Conservation (phyloP, 257 asterid genomes). For the Penstemon davidsonii region DNA sequence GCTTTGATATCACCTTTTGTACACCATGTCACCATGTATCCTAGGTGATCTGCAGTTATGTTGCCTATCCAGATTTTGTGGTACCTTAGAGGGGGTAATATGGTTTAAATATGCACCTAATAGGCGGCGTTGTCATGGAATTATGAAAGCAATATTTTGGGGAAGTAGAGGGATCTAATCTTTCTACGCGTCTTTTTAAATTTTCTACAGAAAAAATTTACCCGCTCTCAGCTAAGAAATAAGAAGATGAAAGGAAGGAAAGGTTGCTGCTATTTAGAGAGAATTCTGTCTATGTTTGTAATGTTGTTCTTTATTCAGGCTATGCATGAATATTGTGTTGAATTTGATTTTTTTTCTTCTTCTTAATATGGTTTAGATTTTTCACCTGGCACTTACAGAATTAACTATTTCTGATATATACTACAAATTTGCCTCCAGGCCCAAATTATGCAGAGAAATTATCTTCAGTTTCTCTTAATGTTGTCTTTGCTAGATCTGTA, state of each 20-base stretch:
- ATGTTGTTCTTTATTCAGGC: too few species aligned
- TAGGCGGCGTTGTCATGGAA: slow-evolving; percentile 2
- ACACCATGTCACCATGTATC: not conserved
- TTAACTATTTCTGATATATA: too few species aligned
- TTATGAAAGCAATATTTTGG: not conserved
- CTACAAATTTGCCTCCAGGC: not conserved
- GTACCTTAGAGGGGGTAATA: too few species aligned
- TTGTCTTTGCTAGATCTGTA: not conserved
- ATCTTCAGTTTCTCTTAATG: not conserved
- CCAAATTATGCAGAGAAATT: not conserved
- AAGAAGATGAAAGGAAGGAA: not conserved
- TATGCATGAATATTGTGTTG: too few species aligned
- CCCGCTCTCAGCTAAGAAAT: too few species aligned
- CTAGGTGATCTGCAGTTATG: not conserved
- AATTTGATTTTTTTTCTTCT: not conserved
- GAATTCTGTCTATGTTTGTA: too few species aligned
- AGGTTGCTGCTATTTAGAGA: not conserved
- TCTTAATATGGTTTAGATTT: not conserved
- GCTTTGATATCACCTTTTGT: too few species aligned
- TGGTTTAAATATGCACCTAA: not conserved
- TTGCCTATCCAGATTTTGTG: too few species aligned
- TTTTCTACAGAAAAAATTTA: too few species aligned
- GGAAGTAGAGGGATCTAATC: not conserved
- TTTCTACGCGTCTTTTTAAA: too few species aligned
- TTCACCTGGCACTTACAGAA: too few species aligned